These are phyloP conservation scores for Russula lepida DNA, from an alignment of 768 basidiomycete species.

Conservation along the genomic window DNA sequence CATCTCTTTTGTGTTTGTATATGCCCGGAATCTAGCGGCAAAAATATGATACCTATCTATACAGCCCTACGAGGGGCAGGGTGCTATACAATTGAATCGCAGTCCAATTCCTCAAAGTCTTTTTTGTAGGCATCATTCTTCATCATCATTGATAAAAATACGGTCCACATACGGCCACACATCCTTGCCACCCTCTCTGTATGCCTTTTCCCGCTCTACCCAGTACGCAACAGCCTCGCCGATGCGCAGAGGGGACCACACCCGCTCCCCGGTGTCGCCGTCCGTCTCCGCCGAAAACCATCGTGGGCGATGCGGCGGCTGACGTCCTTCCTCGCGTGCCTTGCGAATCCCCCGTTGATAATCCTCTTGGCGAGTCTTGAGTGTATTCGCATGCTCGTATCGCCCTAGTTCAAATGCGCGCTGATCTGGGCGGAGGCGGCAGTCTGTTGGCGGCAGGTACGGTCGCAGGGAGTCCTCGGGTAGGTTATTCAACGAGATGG, in stretches of 20 bases:
- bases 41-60: not conserved
- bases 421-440: slow-evolving; percentile 86
- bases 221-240: slow-evolving; percentile 68
- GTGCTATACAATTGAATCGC: slow-evolving; percentile 27
- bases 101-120: slow-evolving; percentile 42
- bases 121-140: slow-evolving; percentile 23
- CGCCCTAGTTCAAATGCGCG: slow-evolving; percentile 86
- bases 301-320: slow-evolving; percentile 67
- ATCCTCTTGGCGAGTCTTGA: slow-evolving; percentile 79
- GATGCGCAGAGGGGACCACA: slow-evolving; percentile 65
- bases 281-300: slow-evolving; percentile 86
- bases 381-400: slow-evolving; percentile 74
- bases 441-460: slow-evolving; percentile 84
- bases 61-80: not conserved
- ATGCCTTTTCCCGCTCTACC: slow-evolving; percentile 63
- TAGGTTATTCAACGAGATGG: slow-evolving; percentile 86
- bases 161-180: slow-evolving; percentile 65
- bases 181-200: slow-evolving; percentile 32
- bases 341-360: slow-evolving; percentile 63
- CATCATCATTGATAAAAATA: slow-evolving; percentile 71
- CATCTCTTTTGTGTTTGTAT: not conserved
- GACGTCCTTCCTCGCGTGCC: slow-evolving; percentile 63
- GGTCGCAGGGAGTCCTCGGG: slow-evolving; percentile 59
- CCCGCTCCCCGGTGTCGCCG: slow-evolving; percentile 80
- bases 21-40: not conserved